Conservation (phyloP, 257 asterid genomes). For the Solanum tarijense region DNA sequence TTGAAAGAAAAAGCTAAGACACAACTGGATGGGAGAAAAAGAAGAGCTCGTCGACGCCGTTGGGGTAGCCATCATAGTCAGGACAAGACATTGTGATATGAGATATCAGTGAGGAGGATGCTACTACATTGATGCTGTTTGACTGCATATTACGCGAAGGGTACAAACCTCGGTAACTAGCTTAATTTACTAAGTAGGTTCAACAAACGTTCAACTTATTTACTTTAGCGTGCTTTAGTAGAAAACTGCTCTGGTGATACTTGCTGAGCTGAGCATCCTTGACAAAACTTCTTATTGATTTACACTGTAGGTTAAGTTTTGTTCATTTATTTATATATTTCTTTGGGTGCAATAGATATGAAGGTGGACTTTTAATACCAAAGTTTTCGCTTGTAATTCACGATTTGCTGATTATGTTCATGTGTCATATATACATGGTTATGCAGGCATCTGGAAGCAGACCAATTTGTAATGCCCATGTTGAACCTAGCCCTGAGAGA, state of each 20-base stretch:
- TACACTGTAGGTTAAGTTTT: neutral
- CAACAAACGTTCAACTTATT: neutral
- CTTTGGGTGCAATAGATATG: neutral
- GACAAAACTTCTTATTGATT: neutral
- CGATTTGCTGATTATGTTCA: too few species aligned
- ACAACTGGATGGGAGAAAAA: constrained; percentile 56
- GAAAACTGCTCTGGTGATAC: neutral
- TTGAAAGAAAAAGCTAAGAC: constrained; percentile 64
- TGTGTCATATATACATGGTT: too few species aligned
- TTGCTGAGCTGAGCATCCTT: neutral
- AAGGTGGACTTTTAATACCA: neutral
- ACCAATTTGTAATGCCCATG: too few species aligned
- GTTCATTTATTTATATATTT: neutral
- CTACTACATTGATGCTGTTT: neutral
- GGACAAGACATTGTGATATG: constrained; percentile 29
- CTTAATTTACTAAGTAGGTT: neutral
- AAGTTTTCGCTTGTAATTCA: too few species aligned
- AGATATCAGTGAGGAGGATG: neutral
- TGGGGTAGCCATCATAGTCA: constrained; percentile 51
- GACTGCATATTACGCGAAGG: neutral
- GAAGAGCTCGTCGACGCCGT: constrained; percentile 54
- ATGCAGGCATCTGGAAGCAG: too few species aligned
- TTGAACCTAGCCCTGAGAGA: too few species aligned
- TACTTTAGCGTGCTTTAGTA: neutral
- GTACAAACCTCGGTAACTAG: neutral